A percentile compares a stretch with the other conserved stretches of the same genome.
phyloP scores from a whole-genome alignment of 2,329 filamentous ascomycete genomes.

The Cladosporium sp. region DNA sequence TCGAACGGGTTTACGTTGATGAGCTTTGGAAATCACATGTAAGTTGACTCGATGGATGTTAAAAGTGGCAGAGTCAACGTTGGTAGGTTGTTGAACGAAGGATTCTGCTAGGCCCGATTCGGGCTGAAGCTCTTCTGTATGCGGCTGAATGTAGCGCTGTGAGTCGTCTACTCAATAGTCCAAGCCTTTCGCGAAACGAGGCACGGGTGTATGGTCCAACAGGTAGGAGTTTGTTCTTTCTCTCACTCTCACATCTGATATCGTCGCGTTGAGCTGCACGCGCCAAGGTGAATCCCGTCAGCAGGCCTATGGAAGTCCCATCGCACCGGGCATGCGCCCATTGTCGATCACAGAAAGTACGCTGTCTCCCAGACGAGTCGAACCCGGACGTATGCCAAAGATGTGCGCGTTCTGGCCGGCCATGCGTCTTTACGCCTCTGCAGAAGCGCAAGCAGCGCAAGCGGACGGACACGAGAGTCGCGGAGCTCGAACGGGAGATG shows the following conservation, averaged over 20 bases:
- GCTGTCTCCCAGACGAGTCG: slow-evolving; percentile 39
- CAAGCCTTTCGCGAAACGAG: neutral
- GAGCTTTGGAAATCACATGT: neutral
- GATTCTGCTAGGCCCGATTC: slow-evolving; percentile 5
- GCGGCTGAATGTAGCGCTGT: neutral
- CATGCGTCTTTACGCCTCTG: slow-evolving; percentile 43
- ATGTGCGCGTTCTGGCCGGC: slow-evolving; percentile 42
- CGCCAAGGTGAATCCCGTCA: neutral
- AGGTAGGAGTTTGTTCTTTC: neutral
- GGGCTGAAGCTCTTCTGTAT: neutral
- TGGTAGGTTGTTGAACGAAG: neutral
- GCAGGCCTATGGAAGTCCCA: slow-evolving; percentile 23
- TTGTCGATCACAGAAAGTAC: slow-evolving; percentile 46
- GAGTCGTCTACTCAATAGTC: neutral
- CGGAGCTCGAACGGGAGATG: slow-evolving; percentile 48
- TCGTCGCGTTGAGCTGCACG: neutral
- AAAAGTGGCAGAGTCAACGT: neutral
- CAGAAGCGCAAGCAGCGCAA: slow-evolving; percentile 47
- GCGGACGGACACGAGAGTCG: slow-evolving; percentile 47
- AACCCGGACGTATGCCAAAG: slow-evolving; percentile 40
- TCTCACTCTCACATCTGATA: neutral
- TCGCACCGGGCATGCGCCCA: slow-evolving; percentile 44
- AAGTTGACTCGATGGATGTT: neutral
- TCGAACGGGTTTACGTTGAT: neutral
- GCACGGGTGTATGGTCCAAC: neutral